phyloP scores from a whole-genome alignment of 805 yeast species.

The Wickerhamomyces mucosus region DNA sequence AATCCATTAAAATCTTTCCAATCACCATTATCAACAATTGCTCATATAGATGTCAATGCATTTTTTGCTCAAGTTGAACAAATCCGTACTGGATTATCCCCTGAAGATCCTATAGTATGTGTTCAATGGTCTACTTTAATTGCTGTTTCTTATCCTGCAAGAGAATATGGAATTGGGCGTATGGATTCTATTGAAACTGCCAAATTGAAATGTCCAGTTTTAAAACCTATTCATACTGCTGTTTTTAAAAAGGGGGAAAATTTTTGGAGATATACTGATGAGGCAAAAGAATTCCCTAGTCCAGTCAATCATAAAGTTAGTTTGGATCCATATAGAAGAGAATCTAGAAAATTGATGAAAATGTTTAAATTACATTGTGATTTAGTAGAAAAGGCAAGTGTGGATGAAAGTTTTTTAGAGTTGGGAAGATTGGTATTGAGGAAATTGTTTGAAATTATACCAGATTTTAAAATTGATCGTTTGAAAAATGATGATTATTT shows the following conservation, averaged over 20 bases:
- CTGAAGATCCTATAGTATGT: conserved; percentile 81
- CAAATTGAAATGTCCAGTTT: conserved; percentile 59
- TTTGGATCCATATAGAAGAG: conserved; percentile 84
- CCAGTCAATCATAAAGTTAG: conserved; percentile 72
- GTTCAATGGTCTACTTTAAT: conserved; percentile 88
- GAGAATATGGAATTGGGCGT: conserved; percentile 71
- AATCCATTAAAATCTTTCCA: conserved; percentile 37
- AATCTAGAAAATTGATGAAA: conserved; percentile 67
- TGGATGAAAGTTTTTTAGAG: conserved; percentile 88
- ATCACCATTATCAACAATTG: conserved; percentile 70
- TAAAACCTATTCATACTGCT: conserved; percentile 85
- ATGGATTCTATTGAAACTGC: conserved; percentile 70
- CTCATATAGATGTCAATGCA: conserved; percentile 87
- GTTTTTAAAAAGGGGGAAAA: conserved; percentile 83
- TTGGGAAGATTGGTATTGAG: conserved; percentile 55
- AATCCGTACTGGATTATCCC: conserved; percentile 52
- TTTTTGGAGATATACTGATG: conserved; percentile 63
- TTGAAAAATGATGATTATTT: conserved; percentile 13
- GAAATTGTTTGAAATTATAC: conserved; percentile 34
- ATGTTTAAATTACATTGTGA: conserved; percentile 55
- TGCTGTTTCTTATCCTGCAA: conserved; percentile 87
- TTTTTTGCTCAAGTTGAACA: conserved; percentile 94
- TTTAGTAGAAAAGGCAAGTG: conserved; percentile 85
- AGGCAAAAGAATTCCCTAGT: conserved; percentile 40
- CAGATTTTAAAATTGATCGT: conserved; percentile 26